Evolutionary conservation across 352 stramenopile genomes (phyloP).

Genomic region (Labyrinthula sp.): DNA sequence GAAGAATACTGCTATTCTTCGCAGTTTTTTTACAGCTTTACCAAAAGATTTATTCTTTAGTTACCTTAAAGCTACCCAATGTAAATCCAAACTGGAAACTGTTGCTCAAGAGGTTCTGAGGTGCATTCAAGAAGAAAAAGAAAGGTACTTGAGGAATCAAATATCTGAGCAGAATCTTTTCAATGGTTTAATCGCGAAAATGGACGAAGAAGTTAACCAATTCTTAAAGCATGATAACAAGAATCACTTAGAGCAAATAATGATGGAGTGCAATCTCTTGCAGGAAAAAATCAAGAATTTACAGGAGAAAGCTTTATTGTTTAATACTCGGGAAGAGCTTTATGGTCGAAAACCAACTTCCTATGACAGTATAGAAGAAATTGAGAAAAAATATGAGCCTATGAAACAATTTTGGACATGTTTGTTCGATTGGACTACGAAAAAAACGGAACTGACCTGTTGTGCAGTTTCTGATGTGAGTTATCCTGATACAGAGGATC

Average conservation of each 20-base stretch:
- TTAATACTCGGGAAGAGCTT: constrained; percentile 65
- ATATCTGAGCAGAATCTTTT: no score
- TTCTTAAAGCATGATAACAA: constrained; percentile 61
- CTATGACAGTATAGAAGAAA: constrained; percentile 66
- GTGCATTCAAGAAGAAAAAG: no score
- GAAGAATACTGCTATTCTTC: no score
- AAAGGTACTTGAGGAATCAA: no score
- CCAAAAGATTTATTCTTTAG: no score
- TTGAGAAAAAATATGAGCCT: constrained; percentile 69
- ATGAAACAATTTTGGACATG: constrained; percentile 74
- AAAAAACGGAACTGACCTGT: constrained; percentile 71
- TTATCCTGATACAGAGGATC: constrained; percentile 67
- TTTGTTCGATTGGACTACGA: constrained; percentile 60
- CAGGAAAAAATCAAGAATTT: constrained; percentile 59
- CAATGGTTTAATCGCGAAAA: no score
- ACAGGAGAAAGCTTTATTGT: constrained; percentile 61
- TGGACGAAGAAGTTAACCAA: constrained; percentile 58
- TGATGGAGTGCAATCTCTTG: constrained; percentile 52
- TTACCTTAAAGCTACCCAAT: no score
- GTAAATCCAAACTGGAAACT: no score
- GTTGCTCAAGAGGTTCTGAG: no score
- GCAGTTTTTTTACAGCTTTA: no score
- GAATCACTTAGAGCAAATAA: constrained; percentile 50
- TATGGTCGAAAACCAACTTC: constrained; percentile 61
- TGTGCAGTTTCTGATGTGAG: constrained; percentile 67